Evolutionary conservation across 2,329 filamentous ascomycete species (phyloP).

Genomic region (Paecilomyces fulvus): DNA sequence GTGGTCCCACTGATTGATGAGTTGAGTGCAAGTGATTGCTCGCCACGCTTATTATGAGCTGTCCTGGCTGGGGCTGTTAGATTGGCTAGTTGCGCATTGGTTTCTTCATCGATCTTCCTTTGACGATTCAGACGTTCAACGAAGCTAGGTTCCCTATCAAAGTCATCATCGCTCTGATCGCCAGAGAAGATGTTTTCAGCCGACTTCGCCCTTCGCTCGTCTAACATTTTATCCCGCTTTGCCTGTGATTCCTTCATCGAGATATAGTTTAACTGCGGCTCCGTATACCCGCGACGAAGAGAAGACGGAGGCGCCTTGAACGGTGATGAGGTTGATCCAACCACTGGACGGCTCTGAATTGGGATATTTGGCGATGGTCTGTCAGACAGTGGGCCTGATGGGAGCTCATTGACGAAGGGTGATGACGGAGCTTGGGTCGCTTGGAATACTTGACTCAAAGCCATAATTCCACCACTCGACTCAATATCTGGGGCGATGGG

Average conservation of each 20-base stretch:
- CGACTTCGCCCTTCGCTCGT: slow-evolving; percentile 25
- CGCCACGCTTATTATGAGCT: slow-evolving; percentile 5
- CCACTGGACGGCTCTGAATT: slow-evolving; percentile 29
- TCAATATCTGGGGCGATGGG: slow-evolving; percentile 30
- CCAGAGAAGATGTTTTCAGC: slow-evolving; percentile 25
- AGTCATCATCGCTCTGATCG: slow-evolving; percentile 33
- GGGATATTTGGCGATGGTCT: slow-evolving; percentile 43
- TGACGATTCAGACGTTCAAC: slow-evolving; percentile 25
- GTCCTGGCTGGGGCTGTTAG: slow-evolving; percentile 24
- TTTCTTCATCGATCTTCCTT: slow-evolving; percentile 25
- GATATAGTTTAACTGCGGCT: slow-evolving; percentile 36
- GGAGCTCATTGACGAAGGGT: slow-evolving; percentile 29
- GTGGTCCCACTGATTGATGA: slow-evolving; percentile 1
- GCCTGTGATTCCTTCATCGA: slow-evolving; percentile 40
- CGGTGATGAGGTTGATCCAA: slow-evolving; percentile 30
- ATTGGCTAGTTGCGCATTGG: slow-evolving; percentile 26
- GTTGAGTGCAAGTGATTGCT: slow-evolving; percentile 1
- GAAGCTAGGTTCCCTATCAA: slow-evolving; percentile 35
- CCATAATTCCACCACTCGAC: slow-evolving; percentile 33
- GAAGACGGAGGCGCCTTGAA: slow-evolving; percentile 21
- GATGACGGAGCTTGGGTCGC: slow-evolving; percentile 42
- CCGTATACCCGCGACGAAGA: slow-evolving; percentile 29
- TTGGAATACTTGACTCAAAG: slow-evolving; percentile 41
- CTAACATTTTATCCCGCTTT: slow-evolving; percentile 25
- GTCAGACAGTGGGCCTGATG: slow-evolving; percentile 34